Percentiles rank a stretch among this genome's conserved stretches.
These are phyloP conservation scores for Collybia nuda DNA, from an alignment of 768 basidiomycete genomes.

Conservation along the genomic window DNA sequence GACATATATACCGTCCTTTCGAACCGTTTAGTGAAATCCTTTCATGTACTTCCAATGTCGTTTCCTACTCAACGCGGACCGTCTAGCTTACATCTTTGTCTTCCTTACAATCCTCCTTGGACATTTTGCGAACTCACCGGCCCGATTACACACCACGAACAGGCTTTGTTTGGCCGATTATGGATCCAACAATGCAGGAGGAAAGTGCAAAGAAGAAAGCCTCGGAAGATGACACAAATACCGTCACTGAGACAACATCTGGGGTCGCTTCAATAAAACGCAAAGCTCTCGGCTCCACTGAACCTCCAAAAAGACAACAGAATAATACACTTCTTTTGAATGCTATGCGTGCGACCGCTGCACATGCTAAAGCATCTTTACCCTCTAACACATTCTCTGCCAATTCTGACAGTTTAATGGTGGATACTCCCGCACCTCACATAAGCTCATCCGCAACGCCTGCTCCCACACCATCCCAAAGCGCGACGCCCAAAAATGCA, in stretches of 20 bases:
- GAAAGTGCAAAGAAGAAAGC: slow-evolving; percentile 39
- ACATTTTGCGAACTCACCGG: slow-evolving; percentile 67
- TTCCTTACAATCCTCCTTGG: slow-evolving; percentile 74
- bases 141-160: slow-evolving; percentile 84
- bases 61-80: not conserved
- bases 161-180: slow-evolving; percentile 84
- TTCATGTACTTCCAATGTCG: not conserved
- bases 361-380: slow-evolving; percentile 60
- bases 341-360: slow-evolving; percentile 79
- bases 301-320: slow-evolving; percentile 53
- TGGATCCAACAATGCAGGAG: slow-evolving; percentile 48
- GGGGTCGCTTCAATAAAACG: slow-evolving; percentile 20
- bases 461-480: slow-evolving; percentile 31
- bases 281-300: slow-evolving; percentile 18
- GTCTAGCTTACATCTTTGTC: slow-evolving; percentile 65
- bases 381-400: slow-evolving; percentile 35
- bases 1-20: slow-evolving; percentile 83
- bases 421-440: slow-evolving; percentile 32
- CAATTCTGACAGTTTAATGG: slow-evolving; percentile 24
- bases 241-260: slow-evolving; percentile 11
- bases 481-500: slow-evolving; percentile 30
- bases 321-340: slow-evolving; percentile 70
- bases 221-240: slow-evolving; percentile 22
- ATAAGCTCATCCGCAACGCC: slow-evolving; percentile 40
- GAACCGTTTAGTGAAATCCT: slow-evolving; percentile 68